Evolutionary conservation across 106 monocot species (phyloP), one percentile per base, ranked within the genome.

Genomic region (Allium fistulosum): DNA sequence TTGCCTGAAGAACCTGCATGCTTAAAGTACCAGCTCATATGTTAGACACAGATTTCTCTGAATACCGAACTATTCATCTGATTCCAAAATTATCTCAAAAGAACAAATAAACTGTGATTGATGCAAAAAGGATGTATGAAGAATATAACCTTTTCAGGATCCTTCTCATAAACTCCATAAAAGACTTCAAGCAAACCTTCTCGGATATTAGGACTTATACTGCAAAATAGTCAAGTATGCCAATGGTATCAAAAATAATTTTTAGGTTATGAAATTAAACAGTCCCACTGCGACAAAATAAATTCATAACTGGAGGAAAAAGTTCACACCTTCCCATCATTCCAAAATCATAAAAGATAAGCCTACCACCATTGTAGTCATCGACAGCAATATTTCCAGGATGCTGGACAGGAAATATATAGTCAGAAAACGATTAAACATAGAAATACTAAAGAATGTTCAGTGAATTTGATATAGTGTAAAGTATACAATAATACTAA

Each of bases 341-440:
- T 74, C 97, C 97, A 76, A 99, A 99, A 73, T 99, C 97, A 70
- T 99, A 99, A 68, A 99, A 99, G 57, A 99, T 99, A 46, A 99
- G 92, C 75, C 97, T 84, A 27, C 97, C 97, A 71, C 97, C 97
- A 81, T 93, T 99, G 57, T 80, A 76, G 85, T 99, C 97, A 85
- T 99, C 97, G 11, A 90, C 97, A 58, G 97, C 97, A 76, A 99
- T 99, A 83, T 99, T 99, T 73, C 97, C 97, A 60, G 97, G 97
- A 75, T 99, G 97, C 97, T 99, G 83, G 61, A 85, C 75, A 48
- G 18, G 45, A 48, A 75, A 59, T 22, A 22, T 22, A 22, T 22
- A 37, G 37, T 5, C 37, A 37, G 5, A 5, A 37, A 37, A 37
- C 37, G 5, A 37, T 4, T 37, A 37, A 37, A 5, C 37, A 37